A percentile compares a stretch with the other conserved stretches of the same genome.
phyloP scores from a whole-genome alignment of 1,139 yeast species.

The Hansenula lynferdii region DNA sequence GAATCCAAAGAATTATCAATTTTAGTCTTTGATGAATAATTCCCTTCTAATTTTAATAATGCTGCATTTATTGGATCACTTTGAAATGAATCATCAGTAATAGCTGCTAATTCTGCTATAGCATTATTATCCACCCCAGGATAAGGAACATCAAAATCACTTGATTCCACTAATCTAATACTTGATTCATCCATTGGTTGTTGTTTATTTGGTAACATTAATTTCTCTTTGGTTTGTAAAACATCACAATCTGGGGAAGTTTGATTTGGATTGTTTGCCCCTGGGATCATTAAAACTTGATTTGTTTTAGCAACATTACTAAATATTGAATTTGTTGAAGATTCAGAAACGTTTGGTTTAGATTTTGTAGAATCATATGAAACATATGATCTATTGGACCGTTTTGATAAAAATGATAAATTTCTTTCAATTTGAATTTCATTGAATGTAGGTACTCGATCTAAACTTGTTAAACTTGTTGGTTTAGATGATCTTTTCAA shows the following conservation, averaged over 20 bases:
- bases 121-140: conserved; percentile 63
- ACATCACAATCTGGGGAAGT: background rate
- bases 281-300: conserved; percentile 12
- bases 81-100: conserved; percentile 69
- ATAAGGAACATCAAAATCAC: conserved; percentile 37
- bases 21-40: conserved; percentile 23
- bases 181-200: background rate
- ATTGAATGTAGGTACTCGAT: conserved; percentile 15
- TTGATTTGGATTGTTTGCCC: conserved; percentile 4
- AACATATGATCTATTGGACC: conserved; percentile 12
- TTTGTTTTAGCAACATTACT: conserved; percentile 13
- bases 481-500: background rate
- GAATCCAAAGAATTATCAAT: conserved; percentile 11
- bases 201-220: no score
- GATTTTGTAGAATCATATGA: conserved; percentile 2
- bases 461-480: conserved; percentile 9
- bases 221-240: conserved; percentile 4
- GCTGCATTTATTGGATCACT: conserved; percentile 77
- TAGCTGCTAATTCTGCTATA: conserved; percentile 68
- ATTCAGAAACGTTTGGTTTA: conserved; percentile 8
- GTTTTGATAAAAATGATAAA: conserved; percentile 17
- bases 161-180: conserved; percentile 11
- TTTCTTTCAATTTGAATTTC: conserved; percentile 6
- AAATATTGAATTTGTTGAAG: conserved; percentile 13
- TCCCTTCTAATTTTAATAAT: conserved; percentile 72